phyloP scores from a whole-genome alignment of 1,284 basidiomycete species.

The Moniliella sp. region DNA sequence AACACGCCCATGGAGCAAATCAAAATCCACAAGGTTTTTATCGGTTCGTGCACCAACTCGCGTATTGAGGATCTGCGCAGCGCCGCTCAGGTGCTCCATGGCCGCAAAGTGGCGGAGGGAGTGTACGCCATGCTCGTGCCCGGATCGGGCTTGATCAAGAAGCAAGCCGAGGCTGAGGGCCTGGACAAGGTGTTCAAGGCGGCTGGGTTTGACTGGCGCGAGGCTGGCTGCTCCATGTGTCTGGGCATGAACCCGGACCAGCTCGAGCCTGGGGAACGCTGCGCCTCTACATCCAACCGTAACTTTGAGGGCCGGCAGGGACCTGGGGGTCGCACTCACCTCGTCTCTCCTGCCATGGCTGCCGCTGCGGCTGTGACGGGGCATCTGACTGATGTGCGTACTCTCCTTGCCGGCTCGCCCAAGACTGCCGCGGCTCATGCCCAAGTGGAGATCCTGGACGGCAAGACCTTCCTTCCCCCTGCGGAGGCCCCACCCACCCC shows the following conservation, averaged over 20 bases:
- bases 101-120: slow-evolving; percentile 18
- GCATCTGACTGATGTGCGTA: slow-evolving; percentile 30
- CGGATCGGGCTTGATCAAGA: slow-evolving; percentile 30
- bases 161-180: slow-evolving; percentile 32
- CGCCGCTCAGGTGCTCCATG: slow-evolving; percentile 25
- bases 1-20: slow-evolving; percentile 26
- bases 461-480: slow-evolving; percentile 17
- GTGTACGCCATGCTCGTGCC: slow-evolving; percentile 31
- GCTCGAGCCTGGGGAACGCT: slow-evolving; percentile 27
- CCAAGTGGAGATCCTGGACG: slow-evolving; percentile 13
- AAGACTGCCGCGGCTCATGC: slow-evolving; percentile 9
- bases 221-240: slow-evolving; percentile 33
- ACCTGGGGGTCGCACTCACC: slow-evolving; percentile 27
- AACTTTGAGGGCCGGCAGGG: slow-evolving; percentile 33
- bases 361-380: slow-evolving; percentile 28
- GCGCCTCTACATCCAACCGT: slow-evolving; percentile 31
- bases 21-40: slow-evolving; percentile 33
- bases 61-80: slow-evolving; percentile 30
- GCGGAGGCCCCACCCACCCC: slow-evolving; percentile 6
- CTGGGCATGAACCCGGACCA: slow-evolving; percentile 33
- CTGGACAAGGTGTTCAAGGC: slow-evolving; percentile 31
- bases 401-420: slow-evolving; percentile 10
- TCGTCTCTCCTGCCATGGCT: slow-evolving; percentile 31
- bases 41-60: slow-evolving; percentile 31
- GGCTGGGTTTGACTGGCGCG: slow-evolving; percentile 32